A percentile compares a stretch with the other conserved stretches of the same genome.
These are phyloP conservation scores for Metschnikowia matae DNA, from an alignment of 805 yeast genomes.

Conservation along the genomic window DNA sequence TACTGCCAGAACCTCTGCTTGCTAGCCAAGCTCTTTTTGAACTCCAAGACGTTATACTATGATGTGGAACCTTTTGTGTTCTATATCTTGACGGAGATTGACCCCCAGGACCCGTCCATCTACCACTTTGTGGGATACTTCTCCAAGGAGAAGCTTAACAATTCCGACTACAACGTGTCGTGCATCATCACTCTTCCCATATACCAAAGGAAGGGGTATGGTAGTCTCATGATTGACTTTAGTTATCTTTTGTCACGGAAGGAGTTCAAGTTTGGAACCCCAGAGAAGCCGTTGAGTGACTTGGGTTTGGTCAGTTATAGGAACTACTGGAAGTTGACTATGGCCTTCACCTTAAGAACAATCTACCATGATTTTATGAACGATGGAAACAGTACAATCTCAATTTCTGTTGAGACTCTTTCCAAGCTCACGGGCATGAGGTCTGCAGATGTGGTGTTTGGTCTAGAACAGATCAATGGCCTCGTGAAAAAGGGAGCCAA, in stretches of 20 bases:
- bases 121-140: slow-evolving; percentile 92
- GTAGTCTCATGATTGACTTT: slow-evolving; percentile 82
- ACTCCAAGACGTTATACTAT: slow-evolving; percentile 87
- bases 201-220: slow-evolving; percentile 85
- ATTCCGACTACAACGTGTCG: slow-evolving; percentile 76
- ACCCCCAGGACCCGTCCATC: slow-evolving; percentile 32
- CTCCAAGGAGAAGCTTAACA: slow-evolving; percentile 77
- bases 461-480: slow-evolving; percentile 71
- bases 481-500: slow-evolving; percentile 43
- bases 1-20: slow-evolving; percentile 90
- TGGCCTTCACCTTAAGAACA: slow-evolving; percentile 46
- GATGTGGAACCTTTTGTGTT: slow-evolving; percentile 95
- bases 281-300: slow-evolving; percentile 90
- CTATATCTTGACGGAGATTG: slow-evolving; percentile 74
- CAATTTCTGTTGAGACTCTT: slow-evolving; percentile 55
- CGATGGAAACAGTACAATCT: slow-evolving; percentile 1
- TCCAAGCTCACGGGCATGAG: slow-evolving; percentile 79
- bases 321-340: slow-evolving; percentile 74
- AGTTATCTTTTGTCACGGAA: slow-evolving; percentile 73
- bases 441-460: slow-evolving; percentile 80
- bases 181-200: slow-evolving; percentile 89
- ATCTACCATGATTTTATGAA: slow-evolving; percentile 21
- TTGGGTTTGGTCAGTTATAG: slow-evolving; percentile 82
- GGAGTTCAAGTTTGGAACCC: slow-evolving; percentile 83
- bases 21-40: slow-evolving; percentile 81